Base-by-base conservation (phyloP, 2,329 filamentous ascomycete genomes). In the Colletotrichum sp. region DNA sequence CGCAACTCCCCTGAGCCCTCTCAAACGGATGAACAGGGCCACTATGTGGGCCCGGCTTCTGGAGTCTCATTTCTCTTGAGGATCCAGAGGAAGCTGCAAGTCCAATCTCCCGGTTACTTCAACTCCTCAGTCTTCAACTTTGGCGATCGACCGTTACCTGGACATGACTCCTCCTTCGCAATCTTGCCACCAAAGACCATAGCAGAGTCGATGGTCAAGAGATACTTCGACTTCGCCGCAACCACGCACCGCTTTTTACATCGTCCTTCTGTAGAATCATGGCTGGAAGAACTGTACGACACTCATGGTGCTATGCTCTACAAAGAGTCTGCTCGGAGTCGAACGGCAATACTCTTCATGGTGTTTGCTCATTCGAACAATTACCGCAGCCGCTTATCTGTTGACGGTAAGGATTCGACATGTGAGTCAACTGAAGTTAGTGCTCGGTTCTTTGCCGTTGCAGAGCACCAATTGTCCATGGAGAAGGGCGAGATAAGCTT, bases 141-240 rank as follows among this genome's bases (percentile, higher is more conserved):
- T 69, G 88, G 88, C 1, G 89, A 90, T 77, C 86, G 86, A 43
- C 88, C 88, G 4, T 86, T 90, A 39, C 83, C 84, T 2, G 83
- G 84, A 2, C 81, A 81, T 32, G 82, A 84, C 12, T 82, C 84
- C 8, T 79, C 81, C 16, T 82, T 83, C 32, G 84, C 86, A 78
- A 79, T 86, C 79, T 75, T 90, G 80, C 83, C 86, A 26, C 75
- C 88, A 39, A 82, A 83, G 52, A 80, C 84, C 13, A 81, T 82
- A 24, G 80, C 81, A 7, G 78, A 81, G 57, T 77, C 78, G 2
- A 66, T 91, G 26, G 82, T 91, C 1, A 84, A 86, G 32, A 82
- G 88, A 6, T 91, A 91, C 71, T 91, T 91, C 77, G 89, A 90
- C 68, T 90, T 89, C 78, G 89, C 89, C 1, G 88, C 89, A 68